Base-by-base conservation (phyloP, 495 filamentous ascomycete genomes). In the Penicillium dipodomyicola region DNA sequence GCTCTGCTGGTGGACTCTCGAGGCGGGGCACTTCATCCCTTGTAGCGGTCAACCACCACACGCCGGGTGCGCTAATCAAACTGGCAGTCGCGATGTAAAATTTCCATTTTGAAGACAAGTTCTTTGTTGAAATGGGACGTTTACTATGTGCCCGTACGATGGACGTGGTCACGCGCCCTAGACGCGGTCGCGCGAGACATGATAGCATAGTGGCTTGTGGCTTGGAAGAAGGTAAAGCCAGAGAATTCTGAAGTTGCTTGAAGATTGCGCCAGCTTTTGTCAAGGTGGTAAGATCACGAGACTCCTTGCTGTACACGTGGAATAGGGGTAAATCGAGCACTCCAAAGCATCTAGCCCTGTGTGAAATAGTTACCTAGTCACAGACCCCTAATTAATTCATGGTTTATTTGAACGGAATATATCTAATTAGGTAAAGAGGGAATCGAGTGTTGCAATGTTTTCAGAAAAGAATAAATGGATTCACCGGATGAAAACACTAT, bases 21-120 rank as follows among this genome's bases (percentile, higher is more conserved):
- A 69, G 43, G 37, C 47, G 49, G 10, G 69, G 69, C 12, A 55
- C 61, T 57, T 67, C 56, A 10, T 67, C 61, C 19, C 37, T 35
- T 41, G 59, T 40, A 17, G 55, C 53, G 12, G 42, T 15, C 41
- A 61, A 49, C 68, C 68, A 70, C 65, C 63, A 65, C 22, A 70
- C 35, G 14, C 57, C 61, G 5, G 65, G 54, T 17, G 49, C 52
- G 44, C 56, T 58, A 48, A 65, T 19, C 29, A 64, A 23, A 17
- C 64, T 52, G 37, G 54, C 58, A 14, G 51, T 51, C 2, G 41
- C 59, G 23, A 60, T 41, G 23, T 56, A 49, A 42, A 42, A 59
- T 22, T 9, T 57, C 32, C 20, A 33, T 32, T 59, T 56, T 10
- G 59, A 63, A 15, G 54, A 47, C 17, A 41, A 52, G 17, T 27